Evolutionary conservation across 306 rosid genomes (phyloP).

Genomic region (Cajanus cajan): DNA sequence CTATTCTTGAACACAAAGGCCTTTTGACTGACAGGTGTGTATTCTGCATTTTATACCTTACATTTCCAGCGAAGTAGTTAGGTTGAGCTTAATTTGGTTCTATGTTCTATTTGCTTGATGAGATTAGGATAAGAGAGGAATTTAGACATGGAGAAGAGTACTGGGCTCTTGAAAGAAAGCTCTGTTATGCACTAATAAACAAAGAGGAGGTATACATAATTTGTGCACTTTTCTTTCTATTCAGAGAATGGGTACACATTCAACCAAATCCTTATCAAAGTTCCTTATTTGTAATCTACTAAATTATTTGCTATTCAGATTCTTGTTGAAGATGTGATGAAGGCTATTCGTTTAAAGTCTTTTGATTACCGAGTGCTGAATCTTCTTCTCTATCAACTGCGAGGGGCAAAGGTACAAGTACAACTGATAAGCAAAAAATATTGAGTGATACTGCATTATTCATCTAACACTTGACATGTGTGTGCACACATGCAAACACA

Average conservation of each 20-base stretch:
- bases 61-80: slow-evolving; percentile 1
- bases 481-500: neutral
- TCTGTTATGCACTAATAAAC: slow-evolving; percentile 59
- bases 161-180: slow-evolving; percentile 90
- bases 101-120: slow-evolving; percentile 31
- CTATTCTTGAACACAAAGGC: slow-evolving; percentile 51
- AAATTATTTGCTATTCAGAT: slow-evolving; percentile 47
- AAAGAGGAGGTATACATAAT: slow-evolving; percentile 54
- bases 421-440: neutral
- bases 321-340: slow-evolving; percentile 73
- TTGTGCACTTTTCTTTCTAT: slow-evolving; percentile 5
- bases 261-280: neutral
- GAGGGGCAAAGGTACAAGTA: slow-evolving; percentile 80
- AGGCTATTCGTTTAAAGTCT: slow-evolving; percentile 77
- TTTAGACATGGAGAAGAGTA: slow-evolving; percentile 75
- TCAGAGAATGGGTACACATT: neutral
- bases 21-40: slow-evolving; percentile 66
- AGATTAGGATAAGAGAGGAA: slow-evolving; percentile 64
- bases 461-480: neutral
- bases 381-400: slow-evolving; percentile 85
- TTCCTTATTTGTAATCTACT: slow-evolving; percentile 25
- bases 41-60: slow-evolving; percentile 13
- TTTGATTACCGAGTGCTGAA: slow-evolving; percentile 88
- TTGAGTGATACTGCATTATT: neutral
- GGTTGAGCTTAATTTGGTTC: slow-evolving; percentile 18